These are phyloP conservation scores for Aspergillus campestris DNA, from an alignment of 495 filamentous ascomycete species.

Conservation along the genomic window DNA sequence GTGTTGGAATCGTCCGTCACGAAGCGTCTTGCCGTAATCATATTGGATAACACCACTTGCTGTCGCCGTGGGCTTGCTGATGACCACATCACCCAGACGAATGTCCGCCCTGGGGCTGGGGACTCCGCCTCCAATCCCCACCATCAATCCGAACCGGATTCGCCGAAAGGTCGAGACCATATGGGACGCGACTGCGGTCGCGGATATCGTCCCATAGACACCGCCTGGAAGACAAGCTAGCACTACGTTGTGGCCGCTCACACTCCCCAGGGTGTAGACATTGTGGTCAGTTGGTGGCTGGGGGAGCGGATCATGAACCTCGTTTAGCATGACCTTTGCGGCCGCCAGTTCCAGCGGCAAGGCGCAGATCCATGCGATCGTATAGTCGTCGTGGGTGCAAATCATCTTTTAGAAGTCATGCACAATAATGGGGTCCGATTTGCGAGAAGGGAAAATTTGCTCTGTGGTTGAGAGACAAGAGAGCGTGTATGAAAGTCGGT, in stretches of 20 bases:
- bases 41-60: slow-evolving; percentile 17
- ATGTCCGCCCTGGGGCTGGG: slow-evolving; percentile 30
- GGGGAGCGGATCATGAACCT: slow-evolving; percentile 4
- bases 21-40: slow-evolving; percentile 18
- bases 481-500: too few species aligned
- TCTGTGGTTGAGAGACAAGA: too few species aligned
- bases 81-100: slow-evolving; percentile 37
- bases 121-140: slow-evolving; percentile 39
- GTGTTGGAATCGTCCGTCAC: slow-evolving; percentile 7
- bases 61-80: slow-evolving; percentile 9
- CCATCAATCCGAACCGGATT: slow-evolving; percentile 35
- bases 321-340: slow-evolving; percentile 29
- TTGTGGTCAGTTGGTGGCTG: slow-evolving; percentile 17
- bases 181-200: slow-evolving; percentile 20
- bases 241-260: slow-evolving; percentile 33
- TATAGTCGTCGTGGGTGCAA: slow-evolving; percentile 27
- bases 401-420: too few species aligned
- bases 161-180: slow-evolving; percentile 30
- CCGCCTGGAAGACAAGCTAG: slow-evolving; percentile 22
- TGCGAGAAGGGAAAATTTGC: too few species aligned
- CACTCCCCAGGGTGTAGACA: slow-evolving; percentile 24
- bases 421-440: too few species aligned
- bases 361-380: slow-evolving; percentile 40
- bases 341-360: slow-evolving; percentile 27
- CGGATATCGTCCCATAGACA: slow-evolving; percentile 22